These are phyloP conservation scores for Russula olivacea DNA, from an alignment of 768 basidiomycete species.

Conservation along the genomic window DNA sequence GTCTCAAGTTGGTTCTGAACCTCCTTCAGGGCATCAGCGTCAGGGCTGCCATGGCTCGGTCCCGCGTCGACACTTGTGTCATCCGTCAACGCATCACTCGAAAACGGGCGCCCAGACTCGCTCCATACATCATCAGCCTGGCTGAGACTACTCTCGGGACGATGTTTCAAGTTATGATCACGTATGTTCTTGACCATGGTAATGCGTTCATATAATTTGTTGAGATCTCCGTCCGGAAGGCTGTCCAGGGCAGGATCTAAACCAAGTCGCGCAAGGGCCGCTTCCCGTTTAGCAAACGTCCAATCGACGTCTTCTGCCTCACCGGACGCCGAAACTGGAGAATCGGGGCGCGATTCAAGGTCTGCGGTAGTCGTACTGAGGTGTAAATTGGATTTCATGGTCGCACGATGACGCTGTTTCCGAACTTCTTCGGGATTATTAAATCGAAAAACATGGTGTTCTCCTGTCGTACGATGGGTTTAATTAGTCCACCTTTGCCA, in stretches of 20 bases:
- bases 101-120: conserved; percentile 73
- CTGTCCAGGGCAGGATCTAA: conserved; percentile 87
- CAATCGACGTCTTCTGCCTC: conserved; percentile 81
- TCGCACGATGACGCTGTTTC: conserved; percentile 79
- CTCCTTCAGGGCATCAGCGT: conserved; percentile 61
- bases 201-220: conserved; percentile 91
- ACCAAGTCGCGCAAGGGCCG: conserved; percentile 80
- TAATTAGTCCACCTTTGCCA: not conserved
- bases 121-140: conserved; percentile 88
- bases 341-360: conserved; percentile 73
- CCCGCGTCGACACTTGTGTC: conserved; percentile 78
- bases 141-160: conserved; percentile 86
- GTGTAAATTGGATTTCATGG: conserved; percentile 62
- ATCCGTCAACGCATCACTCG: conserved; percentile 76
- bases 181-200: conserved; percentile 86
- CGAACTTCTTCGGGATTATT: conserved; percentile 94
- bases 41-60: conserved; percentile 55
- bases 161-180: conserved; percentile 69
- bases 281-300: conserved; percentile 95
- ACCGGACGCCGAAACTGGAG: conserved; percentile 62
- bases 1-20: conserved; percentile 64
- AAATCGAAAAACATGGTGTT: conserved; percentile 96
- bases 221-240: conserved; percentile 90
- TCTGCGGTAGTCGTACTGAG: conserved; percentile 62
- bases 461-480: conserved; percentile 45